Percentiles rank a stretch among this genome's conserved stretches.
These are phyloP conservation scores for Podaxis sp. DNA, from an alignment of 768 basidiomycete genomes.

Conservation along the genomic window DNA sequence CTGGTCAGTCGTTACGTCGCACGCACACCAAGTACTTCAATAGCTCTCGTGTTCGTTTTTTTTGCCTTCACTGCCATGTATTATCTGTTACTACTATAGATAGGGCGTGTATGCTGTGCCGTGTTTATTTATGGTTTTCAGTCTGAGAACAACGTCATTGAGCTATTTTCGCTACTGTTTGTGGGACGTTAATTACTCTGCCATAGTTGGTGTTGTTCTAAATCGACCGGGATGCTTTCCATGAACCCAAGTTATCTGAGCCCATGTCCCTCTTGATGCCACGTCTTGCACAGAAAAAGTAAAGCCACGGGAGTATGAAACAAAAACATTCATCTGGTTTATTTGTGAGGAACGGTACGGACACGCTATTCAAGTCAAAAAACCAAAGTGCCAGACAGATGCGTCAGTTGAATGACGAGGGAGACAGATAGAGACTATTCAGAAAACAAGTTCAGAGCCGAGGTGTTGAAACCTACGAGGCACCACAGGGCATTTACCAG, in stretches of 20 bases:
- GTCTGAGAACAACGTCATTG: background rate
- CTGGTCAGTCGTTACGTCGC: too few relatives aligned
- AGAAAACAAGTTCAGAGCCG: background rate
- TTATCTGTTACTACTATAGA: too few relatives aligned
- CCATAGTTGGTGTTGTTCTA: too few relatives aligned
- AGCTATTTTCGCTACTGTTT: background rate
- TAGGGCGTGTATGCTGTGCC: too few relatives aligned
- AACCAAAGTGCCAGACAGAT: background rate
- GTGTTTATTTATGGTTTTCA: background rate
- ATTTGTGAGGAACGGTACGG: background rate
- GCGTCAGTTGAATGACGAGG: background rate
- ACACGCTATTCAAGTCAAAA: background rate
- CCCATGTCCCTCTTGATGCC: background rate
- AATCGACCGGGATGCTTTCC: background rate
- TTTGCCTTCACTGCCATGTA: too few relatives aligned
- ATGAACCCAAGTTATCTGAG: background rate
- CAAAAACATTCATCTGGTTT: too few relatives aligned
- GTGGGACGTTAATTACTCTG: background rate
- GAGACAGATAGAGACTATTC: background rate
- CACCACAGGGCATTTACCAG: conserved; percentile 54
- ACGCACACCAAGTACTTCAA: too few relatives aligned
- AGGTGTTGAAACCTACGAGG: background rate
- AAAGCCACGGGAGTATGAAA: too few relatives aligned
- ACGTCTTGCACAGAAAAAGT: too few relatives aligned
- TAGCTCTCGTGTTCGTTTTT: too few relatives aligned